These are phyloP conservation scores for Esteya vermicola DNA, from an alignment of 2,329 filamentous ascomycete genomes.

Conservation along the genomic window DNA sequence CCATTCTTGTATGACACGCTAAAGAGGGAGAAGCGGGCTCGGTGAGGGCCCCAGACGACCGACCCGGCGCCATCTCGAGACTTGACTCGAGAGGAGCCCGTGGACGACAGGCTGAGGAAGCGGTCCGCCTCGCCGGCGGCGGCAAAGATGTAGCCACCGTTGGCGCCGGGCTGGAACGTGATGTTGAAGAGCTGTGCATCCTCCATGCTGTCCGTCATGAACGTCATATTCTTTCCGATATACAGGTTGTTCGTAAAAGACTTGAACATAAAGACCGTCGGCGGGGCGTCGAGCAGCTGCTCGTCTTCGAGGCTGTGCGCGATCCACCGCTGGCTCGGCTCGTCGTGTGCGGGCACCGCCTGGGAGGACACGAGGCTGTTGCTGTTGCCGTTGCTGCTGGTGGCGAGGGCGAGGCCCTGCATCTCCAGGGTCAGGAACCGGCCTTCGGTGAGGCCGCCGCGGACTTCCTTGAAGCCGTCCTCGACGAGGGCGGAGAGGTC, in stretches of 20 bases:
- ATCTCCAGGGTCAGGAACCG: slow-evolving; percentile 35
- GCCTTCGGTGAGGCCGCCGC: slow-evolving; percentile 38
- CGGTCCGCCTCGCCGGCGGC: no score
- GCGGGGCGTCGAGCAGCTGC: neutral
- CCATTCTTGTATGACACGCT: slow-evolving; percentile 2
- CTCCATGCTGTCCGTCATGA: no score
- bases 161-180: slow-evolving; percentile 5
- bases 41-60: neutral
- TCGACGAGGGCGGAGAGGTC: slow-evolving; percentile 26
- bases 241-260: no score
- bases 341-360: slow-evolving; percentile 18
- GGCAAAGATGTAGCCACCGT: slow-evolving; percentile 8
- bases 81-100: no score
- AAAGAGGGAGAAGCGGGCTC: slow-evolving; percentile 1
- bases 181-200: no score
- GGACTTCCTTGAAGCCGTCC: slow-evolving; percentile 34
- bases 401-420: slow-evolving; percentile 25
- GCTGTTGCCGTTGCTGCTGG: slow-evolving; percentile 10
- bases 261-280: neutral
- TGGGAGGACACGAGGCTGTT: slow-evolving; percentile 4
- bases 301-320: slow-evolving; percentile 20
- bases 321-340: slow-evolving; percentile 31
- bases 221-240: no score
- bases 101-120: neutral
- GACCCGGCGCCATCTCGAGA: neutral